These are phyloP conservation scores for Globisporangium viniferum DNA, from an alignment of 352 stramenopile genomes.

Conservation along the genomic window DNA sequence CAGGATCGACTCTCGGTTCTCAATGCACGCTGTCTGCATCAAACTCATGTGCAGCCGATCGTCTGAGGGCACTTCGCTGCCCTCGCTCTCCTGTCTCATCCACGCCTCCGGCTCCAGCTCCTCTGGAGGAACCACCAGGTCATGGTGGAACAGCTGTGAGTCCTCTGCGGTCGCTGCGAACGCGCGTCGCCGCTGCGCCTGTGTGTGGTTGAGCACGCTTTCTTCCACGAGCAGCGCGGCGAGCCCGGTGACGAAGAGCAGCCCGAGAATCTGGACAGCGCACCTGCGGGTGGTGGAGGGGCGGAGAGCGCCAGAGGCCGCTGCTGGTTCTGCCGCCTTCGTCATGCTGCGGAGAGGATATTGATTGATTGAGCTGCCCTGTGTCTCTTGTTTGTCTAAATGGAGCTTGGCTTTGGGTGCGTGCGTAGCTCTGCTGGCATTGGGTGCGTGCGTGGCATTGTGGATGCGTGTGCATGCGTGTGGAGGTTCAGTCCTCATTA, in stretches of 20 bases:
- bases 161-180: background rate
- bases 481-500: no score
- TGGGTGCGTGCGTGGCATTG: no score
- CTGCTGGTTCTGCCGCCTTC: background rate
- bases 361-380: no score
- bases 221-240: background rate
- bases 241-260: background rate
- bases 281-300: background rate
- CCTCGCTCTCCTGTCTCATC: background rate
- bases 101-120: background rate
- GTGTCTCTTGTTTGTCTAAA: no score
- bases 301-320: background rate
- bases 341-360: background rate
- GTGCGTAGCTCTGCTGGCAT: no score
- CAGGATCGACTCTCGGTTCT: conserved; percentile 17
- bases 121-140: background rate
- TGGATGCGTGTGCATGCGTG: no score
- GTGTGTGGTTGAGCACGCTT: background rate
- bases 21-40: conserved; percentile 24
- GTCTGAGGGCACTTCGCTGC: conserved; percentile 5
- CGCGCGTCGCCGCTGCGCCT: background rate
- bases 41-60: conserved; percentile 24
- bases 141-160: background rate
- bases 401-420: no score
- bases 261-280: background rate